Evolutionary conservation across 192 early-diverging fungal genomes (phyloP), one percentile per base, ranked within the genome.

Genomic region (Pilobolus umbonatus): DNA sequence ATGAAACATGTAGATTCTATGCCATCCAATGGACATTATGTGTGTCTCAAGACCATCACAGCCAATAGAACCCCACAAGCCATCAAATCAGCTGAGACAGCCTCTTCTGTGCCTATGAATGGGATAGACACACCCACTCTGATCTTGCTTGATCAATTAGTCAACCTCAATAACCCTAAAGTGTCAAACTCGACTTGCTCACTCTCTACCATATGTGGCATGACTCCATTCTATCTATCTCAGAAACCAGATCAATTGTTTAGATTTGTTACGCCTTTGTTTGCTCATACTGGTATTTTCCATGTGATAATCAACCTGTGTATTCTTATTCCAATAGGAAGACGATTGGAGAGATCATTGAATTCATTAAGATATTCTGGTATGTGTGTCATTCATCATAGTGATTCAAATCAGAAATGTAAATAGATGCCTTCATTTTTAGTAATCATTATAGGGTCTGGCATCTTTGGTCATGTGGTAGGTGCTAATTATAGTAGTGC

Each of bases 381-480:
- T 36, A 45, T 57, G 39, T 94, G 90, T 73, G 14, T 48, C 11
- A 4, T n/a, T 21, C 21, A 30, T 34, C 28, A n/a, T 1, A 0
- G 29, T 49, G 12, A 28, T 51, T 52, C 4, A 32, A 30, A 28
- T 35, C 6, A 35, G 6, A 11, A 15, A 9, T 28, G 15, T n/a
- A 31, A 31, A 8, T 7, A 4, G 10, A 11, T 53, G 9, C 11
- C 19, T 22, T 30, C 11, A 21, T 12, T 52, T 5, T 7, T 19
- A 53, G 51, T 53, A 9, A 30, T 53, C 15, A 36, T 35, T 21
- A 61, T 90, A 32, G 68, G 75, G 4, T 77, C 78, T 31, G 92
- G 92, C 15, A 75, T 88, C 38, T 83, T 72, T 15, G 92, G 92
- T 6, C 86, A 89, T 67, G 62, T 90, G n/a, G 80, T 93, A 64